These are phyloP conservation scores for Aegle marmelos DNA, from an alignment of 345 rosid species.

Conservation along the genomic window DNA sequence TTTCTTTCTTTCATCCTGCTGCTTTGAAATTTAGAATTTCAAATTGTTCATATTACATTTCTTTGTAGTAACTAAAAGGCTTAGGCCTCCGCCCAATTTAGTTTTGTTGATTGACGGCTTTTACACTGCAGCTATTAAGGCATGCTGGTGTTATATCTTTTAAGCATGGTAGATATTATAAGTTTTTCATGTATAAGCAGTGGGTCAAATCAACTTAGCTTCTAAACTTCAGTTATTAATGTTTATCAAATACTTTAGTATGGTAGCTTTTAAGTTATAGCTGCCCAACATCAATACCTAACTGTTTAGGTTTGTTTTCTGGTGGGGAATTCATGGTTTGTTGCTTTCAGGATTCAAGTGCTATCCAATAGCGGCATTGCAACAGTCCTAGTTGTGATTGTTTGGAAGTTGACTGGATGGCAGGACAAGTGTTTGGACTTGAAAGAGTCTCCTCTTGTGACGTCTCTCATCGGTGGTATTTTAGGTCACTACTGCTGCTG, in stretches of 20 bases:
- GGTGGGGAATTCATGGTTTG: slow-evolving; percentile 16
- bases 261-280: too few relatives aligned
- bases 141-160: too few relatives aligned
- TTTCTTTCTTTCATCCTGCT: background rate
- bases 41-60: background rate
- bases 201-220: too few relatives aligned
- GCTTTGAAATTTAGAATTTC: background rate
- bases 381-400: slow-evolving; percentile 45
- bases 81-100: too few relatives aligned
- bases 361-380: slow-evolving; percentile 75
- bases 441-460: slow-evolving; percentile 41
- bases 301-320: background rate
- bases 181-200: too few relatives aligned
- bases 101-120: too few relatives aligned
- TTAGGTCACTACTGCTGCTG: slow-evolving; percentile 89
- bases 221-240: too few relatives aligned
- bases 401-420: slow-evolving; percentile 57
- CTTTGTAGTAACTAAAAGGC: too few relatives aligned
- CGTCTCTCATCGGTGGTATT: slow-evolving; percentile 78
- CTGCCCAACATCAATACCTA: background rate
- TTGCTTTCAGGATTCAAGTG: slow-evolving; percentile 79
- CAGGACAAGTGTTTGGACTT: slow-evolving; percentile 79
- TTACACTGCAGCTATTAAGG: too few relatives aligned
- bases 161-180: too few relatives aligned
- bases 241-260: too few relatives aligned